phyloP scores from a whole-genome alignment of 1,139 yeast genomes.

The Zygoascus meyerae region DNA sequence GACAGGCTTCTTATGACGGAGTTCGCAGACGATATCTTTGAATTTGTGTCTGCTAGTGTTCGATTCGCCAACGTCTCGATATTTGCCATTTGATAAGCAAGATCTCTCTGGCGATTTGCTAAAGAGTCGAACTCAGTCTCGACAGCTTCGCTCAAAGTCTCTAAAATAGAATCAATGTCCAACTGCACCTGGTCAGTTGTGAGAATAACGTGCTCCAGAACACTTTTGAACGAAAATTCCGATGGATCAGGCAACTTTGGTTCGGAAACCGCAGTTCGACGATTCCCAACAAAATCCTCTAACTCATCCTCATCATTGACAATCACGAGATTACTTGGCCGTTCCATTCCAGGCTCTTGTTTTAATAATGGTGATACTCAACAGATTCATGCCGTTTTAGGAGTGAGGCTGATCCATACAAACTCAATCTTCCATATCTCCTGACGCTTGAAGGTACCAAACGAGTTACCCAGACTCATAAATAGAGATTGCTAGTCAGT shows the following conservation, averaged over 20 bases:
- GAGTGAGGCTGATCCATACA: no score
- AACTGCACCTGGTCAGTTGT: slow-evolving; percentile 15
- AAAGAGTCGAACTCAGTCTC: slow-evolving; percentile 18
- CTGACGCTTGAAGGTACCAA: no score
- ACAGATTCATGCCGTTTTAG: no score
- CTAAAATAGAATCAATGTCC: slow-evolving; percentile 14
- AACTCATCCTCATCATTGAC: slow-evolving; percentile 8
- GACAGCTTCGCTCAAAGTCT: slow-evolving; percentile 17
- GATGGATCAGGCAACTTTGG: slow-evolving; percentile 15
- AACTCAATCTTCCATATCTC: no score
- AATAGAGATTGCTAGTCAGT: no score
- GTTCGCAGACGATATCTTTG: slow-evolving; percentile 14
- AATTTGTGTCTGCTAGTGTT: slow-evolving; percentile 18
- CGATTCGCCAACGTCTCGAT: slow-evolving; percentile 20
- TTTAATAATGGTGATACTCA: no score
- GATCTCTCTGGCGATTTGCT: slow-evolving; percentile 15
- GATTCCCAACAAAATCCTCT: slow-evolving; percentile 18
- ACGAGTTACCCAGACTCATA: no score
- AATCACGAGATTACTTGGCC: slow-evolving; percentile 9
- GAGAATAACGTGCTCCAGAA: slow-evolving; percentile 11
- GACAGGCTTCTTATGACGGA: slow-evolving; percentile 14
- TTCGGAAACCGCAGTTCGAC: slow-evolving; percentile 10
- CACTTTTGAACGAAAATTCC: slow-evolving; percentile 18
- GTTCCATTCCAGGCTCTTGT: not conserved
- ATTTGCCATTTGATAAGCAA: slow-evolving; percentile 19